Evolutionary conservation across 305 asterid genomes (phyloP).

Genomic region (Rubia balearica): DNA sequence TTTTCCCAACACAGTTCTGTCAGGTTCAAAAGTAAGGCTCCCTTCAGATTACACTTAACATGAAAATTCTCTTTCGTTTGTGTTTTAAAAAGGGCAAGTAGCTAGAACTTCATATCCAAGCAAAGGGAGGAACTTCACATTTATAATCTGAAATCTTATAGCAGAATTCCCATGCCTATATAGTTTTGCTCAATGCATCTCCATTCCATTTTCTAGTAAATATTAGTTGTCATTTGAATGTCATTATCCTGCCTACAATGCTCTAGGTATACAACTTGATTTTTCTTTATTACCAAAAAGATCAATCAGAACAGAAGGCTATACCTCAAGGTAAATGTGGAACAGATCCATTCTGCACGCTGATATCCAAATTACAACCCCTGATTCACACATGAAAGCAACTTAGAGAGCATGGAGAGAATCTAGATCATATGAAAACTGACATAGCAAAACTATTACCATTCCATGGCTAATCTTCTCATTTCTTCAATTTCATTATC

Average conservation of each 20-base stretch:
- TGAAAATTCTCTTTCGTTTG: not conserved
- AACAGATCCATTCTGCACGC: constrained; percentile 39
- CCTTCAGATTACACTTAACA: not conserved
- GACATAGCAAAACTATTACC: constrained; percentile 31
- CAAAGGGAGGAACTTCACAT: not conserved
- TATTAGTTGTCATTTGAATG: not conserved
- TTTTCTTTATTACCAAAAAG: not conserved
- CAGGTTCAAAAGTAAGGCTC: not conserved
- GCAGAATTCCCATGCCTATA: not conserved
- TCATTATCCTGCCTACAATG: too few species aligned
- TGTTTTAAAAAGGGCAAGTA: not conserved
- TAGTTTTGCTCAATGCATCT: not conserved
- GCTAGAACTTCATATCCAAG: not conserved
- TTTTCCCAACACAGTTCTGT: not conserved
- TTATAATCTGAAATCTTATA: not conserved
- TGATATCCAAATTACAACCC: constrained; percentile 65
- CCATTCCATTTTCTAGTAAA: not conserved
- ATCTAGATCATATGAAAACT: not conserved
- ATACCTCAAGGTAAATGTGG: constrained; percentile 30
- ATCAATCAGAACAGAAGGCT: not conserved
- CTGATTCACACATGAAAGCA: constrained; percentile 28
- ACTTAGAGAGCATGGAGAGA: constrained; percentile 7
- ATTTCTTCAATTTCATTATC: constrained; percentile 50
- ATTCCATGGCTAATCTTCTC: constrained; percentile 50
- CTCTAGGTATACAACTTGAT: not conserved